phyloP scores from a whole-genome alignment of 73 alveolate species.

The Symbiodinium natans region DNA sequence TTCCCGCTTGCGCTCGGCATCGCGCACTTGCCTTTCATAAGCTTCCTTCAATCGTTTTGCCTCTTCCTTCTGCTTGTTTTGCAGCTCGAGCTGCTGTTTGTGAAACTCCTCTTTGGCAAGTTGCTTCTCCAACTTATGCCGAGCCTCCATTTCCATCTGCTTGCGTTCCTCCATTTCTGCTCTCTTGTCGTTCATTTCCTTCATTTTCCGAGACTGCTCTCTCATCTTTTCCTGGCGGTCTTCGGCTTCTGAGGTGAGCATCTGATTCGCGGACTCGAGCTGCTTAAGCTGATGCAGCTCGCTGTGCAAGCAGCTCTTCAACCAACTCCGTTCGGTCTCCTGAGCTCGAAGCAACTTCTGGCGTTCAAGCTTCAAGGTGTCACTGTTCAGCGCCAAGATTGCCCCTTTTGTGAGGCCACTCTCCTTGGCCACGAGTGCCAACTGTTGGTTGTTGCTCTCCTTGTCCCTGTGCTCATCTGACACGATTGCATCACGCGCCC shows the following conservation, averaged over 20 bases:
- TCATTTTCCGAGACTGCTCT: constrained; percentile 87
- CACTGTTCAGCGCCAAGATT: constrained; percentile 61
- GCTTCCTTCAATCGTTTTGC: constrained; percentile 52
- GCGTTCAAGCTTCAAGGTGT: constrained; percentile 85
- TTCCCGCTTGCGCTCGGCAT: constrained; percentile 83
- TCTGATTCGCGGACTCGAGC: constrained; percentile 58
- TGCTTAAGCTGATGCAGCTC: constrained; percentile 67
- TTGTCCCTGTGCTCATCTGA: constrained; percentile 14
- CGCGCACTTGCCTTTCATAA: constrained; percentile 69
- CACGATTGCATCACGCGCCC: constrained; percentile 48
- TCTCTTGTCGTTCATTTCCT: constrained; percentile 83
- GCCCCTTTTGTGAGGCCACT: constrained; percentile 85
- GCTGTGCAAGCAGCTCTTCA: constrained; percentile 59
- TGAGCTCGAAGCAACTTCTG: constrained; percentile 80
- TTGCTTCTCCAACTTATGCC: constrained; percentile 88
- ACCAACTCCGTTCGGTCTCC: constrained; percentile 68
- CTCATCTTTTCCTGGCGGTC: constrained; percentile 54
- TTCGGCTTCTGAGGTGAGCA: constrained; percentile 49
- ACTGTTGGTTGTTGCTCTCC: constrained; percentile 48
- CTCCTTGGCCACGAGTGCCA: constrained; percentile 66
- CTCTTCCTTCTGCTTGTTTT: constrained; percentile 64
- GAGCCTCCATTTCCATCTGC: constrained; percentile 81
- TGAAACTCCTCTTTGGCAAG: constrained; percentile 91
- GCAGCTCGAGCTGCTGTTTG: constrained; percentile 84
- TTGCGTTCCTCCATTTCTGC: constrained; percentile 85